Evolutionary conservation across 768 basidiomycete genomes (phyloP).

Genomic region (Suillus lakei): DNA sequence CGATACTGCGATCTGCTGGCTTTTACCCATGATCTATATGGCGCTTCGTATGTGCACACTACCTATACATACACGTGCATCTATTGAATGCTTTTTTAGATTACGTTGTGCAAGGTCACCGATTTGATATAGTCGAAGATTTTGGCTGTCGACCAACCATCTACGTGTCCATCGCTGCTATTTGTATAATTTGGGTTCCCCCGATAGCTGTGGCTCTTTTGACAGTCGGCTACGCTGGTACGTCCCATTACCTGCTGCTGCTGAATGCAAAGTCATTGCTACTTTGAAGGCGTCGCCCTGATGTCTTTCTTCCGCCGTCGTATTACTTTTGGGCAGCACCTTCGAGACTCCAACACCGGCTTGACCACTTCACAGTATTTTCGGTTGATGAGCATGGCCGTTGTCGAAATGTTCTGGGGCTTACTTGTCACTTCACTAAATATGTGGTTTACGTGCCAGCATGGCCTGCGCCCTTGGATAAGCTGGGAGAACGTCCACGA

Average conservation of each 20-base stretch:
- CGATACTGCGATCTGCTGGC: constrained; percentile 42
- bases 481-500: too few species aligned
- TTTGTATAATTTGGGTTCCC: constrained; percentile 44
- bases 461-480: too few species aligned
- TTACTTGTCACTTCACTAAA: too few species aligned
- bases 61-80: background rate
- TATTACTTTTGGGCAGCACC: constrained; percentile 31
- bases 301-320: constrained; percentile 38
- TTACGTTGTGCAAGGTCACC: constrained; percentile 51
- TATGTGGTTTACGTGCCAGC: too few species aligned
- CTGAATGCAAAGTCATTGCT: background rate
- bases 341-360: constrained; percentile 18
- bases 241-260: background rate
- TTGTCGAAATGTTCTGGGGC: too few species aligned
- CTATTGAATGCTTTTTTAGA: constrained; percentile 26
- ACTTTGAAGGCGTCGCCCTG: constrained; percentile 35
- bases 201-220: constrained; percentile 36
- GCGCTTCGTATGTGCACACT: constrained; percentile 36
- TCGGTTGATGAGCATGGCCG: too few species aligned
- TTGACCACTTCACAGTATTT: too few species aligned
- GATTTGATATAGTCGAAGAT: constrained; percentile 55
- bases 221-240: constrained; percentile 45
- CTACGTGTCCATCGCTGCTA: constrained; percentile 37
- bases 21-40: constrained; percentile 48
- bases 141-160: constrained; percentile 47